Percentiles rank a stretch among this genome's conserved stretches.
phyloP scores from a whole-genome alignment of 306 rosid species.

The Inga oerstediana region DNA sequence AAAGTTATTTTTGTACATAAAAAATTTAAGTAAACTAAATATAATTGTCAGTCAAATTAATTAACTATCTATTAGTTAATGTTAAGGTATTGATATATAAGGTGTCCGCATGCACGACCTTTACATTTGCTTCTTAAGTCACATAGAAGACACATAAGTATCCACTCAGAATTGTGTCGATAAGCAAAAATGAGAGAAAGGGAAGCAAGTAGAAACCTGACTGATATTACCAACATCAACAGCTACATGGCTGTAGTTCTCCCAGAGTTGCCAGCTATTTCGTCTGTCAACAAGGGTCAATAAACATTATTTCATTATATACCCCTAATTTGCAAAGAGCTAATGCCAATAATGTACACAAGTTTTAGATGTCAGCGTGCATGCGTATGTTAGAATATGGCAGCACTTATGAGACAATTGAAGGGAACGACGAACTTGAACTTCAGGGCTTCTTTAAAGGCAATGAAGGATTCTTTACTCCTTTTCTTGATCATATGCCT shows the following conservation, averaged over 20 bases:
- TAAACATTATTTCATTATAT: conserved; percentile 36
- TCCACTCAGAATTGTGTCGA: conserved; percentile 11
- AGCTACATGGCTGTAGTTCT: conserved; percentile 88
- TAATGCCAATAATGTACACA: conserved; percentile 12
- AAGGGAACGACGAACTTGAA: conserved; percentile 67
- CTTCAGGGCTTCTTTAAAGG: conserved; percentile 92
- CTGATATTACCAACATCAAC: conserved; percentile 73
- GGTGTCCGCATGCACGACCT: neutral
- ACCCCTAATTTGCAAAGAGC: conserved; percentile 24
- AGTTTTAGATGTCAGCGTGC: neutral
- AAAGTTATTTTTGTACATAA: neutral
- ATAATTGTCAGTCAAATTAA: neutral
- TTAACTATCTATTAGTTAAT: neutral
- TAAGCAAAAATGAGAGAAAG: conserved; percentile 22
- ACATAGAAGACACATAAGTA: conserved; percentile 3
- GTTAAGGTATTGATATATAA: neutral
- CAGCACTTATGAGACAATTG: conserved; percentile 2
- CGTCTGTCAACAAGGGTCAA: conserved; percentile 66
- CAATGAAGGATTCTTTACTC: conserved; percentile 88
- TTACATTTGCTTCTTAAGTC: conserved; percentile 7
- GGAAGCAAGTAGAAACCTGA: conserved; percentile 54
- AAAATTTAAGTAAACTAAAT: neutral
- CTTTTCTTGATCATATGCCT: conserved; percentile 92
- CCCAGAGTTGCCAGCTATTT: conserved; percentile 95
- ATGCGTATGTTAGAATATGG: conserved; percentile 4